These are phyloP conservation scores for Scytalidium sp. DNA, from an alignment of 2,329 filamentous ascomycete species.

Conservation along the genomic window DNA sequence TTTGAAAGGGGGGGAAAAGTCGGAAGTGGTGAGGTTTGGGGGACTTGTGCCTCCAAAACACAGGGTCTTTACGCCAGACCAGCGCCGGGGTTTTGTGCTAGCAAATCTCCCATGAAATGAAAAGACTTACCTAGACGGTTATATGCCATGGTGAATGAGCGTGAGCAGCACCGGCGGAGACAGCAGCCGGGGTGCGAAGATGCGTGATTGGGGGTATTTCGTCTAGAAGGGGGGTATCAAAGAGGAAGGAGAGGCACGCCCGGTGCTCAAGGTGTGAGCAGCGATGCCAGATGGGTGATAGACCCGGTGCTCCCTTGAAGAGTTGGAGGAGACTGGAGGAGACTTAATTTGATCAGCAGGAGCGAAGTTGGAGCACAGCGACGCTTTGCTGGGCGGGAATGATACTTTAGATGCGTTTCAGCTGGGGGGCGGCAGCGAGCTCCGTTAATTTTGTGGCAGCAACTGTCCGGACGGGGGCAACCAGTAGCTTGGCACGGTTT, in stretches of 20 bases:
- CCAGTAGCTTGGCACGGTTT: not conserved
- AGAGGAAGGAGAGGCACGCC: not conserved
- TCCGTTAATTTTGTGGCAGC: not conserved
- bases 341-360: not conserved
- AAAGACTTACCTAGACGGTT: constrained; percentile 66
- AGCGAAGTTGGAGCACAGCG: not conserved
- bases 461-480: not conserved
- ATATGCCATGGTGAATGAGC: constrained; percentile 56
- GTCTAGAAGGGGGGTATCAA: not conserved
- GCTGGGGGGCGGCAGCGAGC: not conserved
- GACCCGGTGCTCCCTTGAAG: not conserved
- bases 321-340: too few relatives aligned
- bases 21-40: not conserved
- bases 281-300: not conserved
- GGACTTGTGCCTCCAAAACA: constrained; percentile 7
- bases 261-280: not conserved
- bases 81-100: not conserved
- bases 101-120: constrained; percentile 1
- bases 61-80: not conserved
- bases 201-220: constrained; percentile 2
- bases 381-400: not conserved
- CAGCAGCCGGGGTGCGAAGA: constrained; percentile 2
- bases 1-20: not conserved
- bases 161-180: not conserved
- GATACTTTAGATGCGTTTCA: not conserved